Evolutionary conservation across 805 yeast genomes (phyloP), one percentile per base, ranked within the genome.

Genomic region (Nematodospora valgi): DNA sequence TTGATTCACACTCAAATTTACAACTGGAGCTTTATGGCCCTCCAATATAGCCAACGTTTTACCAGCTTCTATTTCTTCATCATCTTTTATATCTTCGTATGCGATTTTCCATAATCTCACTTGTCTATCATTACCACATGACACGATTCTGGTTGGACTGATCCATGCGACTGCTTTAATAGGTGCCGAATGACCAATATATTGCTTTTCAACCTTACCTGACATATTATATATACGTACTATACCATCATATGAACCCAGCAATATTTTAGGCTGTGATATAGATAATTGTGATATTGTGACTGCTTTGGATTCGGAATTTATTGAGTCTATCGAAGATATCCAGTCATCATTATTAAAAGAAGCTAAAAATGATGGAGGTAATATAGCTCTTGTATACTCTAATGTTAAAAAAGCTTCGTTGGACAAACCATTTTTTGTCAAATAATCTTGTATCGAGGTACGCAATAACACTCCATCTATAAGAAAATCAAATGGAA

Each of bases 271-370:
- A 21, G 80, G 72, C 27, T 65, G 59, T 4, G 56, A 49, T 21
- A 65, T 59, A 8, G 46, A 23, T 37, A 49, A 36, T 32, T 51
- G 52, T 22, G 56, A 48, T 6, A 48, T 30, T 3, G 43, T 35
- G 12, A 54, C 62, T 16, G 57, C 47, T 11, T 37, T 30, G 10
- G 58, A 47, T 9, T 19, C 19, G 52, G 61, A 40, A 65, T 78
- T 48, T 59, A 67, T 41, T 48, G 81, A 58, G 52, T 77, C 78
- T 17, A 83, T 71, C 1, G 94, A 74, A 15, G 96, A 86, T 16
- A 93, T 78, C 98, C 98, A 93, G 61, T 93, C 98, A 43, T 91
- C 96, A 53, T 91, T 88, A 52, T 80, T 77, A 61, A 82, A 93
- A 29, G 95, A 81, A 3, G 94, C 87, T 44, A 88, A 67, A 52